These are phyloP conservation scores for Colletotrichum endophyticum DNA, from an alignment of 2,329 filamentous ascomycete species.

Conservation along the genomic window DNA sequence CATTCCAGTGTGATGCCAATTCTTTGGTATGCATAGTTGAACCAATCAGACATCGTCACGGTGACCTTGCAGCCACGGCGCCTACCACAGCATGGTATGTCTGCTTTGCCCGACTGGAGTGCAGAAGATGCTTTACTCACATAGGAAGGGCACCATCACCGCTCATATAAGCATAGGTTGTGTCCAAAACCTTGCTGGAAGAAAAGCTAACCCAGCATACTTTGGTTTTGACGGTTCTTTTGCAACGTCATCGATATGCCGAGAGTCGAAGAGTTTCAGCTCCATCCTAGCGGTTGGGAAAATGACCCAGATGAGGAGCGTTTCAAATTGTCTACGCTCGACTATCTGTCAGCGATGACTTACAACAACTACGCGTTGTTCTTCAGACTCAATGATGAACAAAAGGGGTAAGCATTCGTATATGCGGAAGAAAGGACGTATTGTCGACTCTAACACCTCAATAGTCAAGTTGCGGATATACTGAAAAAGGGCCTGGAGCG, in stretches of 20 bases:
- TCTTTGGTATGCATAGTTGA: fast-evolving
- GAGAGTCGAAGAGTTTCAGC: conserved; percentile 27
- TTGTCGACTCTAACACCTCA: neutral
- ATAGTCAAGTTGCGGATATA: conserved; percentile 21
- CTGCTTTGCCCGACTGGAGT: neutral
- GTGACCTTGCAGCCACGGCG: neutral
- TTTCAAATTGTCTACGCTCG: conserved; percentile 40
- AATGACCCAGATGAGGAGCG: conserved; percentile 39
- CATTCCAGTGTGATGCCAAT: fast-evolving
- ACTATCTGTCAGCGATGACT: conserved; percentile 34
- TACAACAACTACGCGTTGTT: conserved; percentile 46
- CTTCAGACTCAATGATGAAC: conserved; percentile 36
- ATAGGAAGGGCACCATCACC: too few species aligned
- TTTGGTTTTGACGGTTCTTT: neutral
- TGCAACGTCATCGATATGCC: conserved; percentile 26
- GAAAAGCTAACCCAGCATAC: neutral
- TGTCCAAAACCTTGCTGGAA: neutral
- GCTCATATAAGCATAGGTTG: fast-evolving
- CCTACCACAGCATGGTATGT: fast-evolving
- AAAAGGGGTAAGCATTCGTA: conserved; percentile 24
- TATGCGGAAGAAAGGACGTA: fast-evolving
- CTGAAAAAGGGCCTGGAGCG: conserved; percentile 39
- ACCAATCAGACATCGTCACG: neutral
- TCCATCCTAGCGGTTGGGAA: conserved; percentile 40
- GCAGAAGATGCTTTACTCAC: neutral